A percentile compares a stretch with the other conserved stretches of the same genome.
Conservation (phyloP, 2,329 filamentous ascomycete genomes). For the Fusarium hostae region DNA sequence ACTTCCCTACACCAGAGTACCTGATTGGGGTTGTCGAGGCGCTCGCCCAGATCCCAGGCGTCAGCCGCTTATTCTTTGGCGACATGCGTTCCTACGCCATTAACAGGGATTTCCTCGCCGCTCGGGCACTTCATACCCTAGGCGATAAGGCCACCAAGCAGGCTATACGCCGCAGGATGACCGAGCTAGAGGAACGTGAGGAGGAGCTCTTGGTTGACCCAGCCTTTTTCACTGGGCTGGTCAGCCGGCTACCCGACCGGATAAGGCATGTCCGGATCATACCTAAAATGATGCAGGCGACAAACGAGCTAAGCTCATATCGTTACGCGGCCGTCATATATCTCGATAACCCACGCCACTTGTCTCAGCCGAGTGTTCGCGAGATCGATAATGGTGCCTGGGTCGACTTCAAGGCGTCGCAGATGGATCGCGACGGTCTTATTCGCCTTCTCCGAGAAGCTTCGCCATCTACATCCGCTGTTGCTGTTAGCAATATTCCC, state of each 20-base stretch:
- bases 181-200: slow-evolving; percentile 29
- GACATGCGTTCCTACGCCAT: slow-evolving; percentile 33
- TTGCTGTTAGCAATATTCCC: too few species aligned
- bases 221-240: slow-evolving; percentile 38
- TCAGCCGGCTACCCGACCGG: slow-evolving; percentile 9
- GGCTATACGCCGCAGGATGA: slow-evolving; percentile 17
- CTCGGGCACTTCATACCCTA: slow-evolving; percentile 10
- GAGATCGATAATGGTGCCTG: neutral
- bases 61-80: slow-evolving; percentile 28
- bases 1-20: slow-evolving; percentile 12
- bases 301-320: slow-evolving; percentile 44
- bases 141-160: slow-evolving; percentile 10
- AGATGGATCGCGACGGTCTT: slow-evolving; percentile 20
- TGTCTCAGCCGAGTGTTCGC: slow-evolving; percentile 1
- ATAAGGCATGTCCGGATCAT: slow-evolving; percentile 43
- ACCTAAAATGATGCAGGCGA: slow-evolving; percentile 43
- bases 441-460: slow-evolving; percentile 9
- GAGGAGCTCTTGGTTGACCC: slow-evolving; percentile 42
- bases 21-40: neutral
- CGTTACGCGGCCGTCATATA: slow-evolving; percentile 43
- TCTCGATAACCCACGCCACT: neutral
- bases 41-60: neutral
- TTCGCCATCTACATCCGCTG: too few species aligned
- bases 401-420: neutral
- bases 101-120: slow-evolving; percentile 25